Evolutionary conservation across 1,284 basidiomycete genomes (phyloP), one percentile per base, ranked within the genome.

Genomic region (Pseudomicrostroma phylloplanum): DNA sequence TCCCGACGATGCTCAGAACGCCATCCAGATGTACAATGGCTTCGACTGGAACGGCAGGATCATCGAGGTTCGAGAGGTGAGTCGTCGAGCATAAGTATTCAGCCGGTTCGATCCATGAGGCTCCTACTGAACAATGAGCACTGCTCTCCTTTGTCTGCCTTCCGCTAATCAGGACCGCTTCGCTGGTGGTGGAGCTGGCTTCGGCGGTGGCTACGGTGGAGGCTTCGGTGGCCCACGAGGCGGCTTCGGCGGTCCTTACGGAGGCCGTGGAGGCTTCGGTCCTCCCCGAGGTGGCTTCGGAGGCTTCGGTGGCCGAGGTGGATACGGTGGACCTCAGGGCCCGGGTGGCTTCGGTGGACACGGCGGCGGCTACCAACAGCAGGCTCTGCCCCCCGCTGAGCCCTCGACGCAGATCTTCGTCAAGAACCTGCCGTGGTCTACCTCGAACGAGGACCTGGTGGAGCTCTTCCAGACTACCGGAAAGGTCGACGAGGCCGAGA

Each of bases 381-480:
- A 36, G 56, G 54, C 55, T 1, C 60, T 55, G 21, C 61, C 69
- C 23, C 69, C 72, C 8, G 83, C 89, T 0, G 88, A 92, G 71
- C 92, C 93, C 1, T 92, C 88, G 76, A 89, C 91, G 80, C 94
- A 98, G 82, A 96, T 98, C 76, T 90, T 93, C 85, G 93, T 96
- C 72, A 88, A 90, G 81, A 97, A 97, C 80, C 93, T 98, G 19
- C 94, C 94, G 0, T 97, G 92, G 92, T 96, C 92, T 17, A 98
- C 94, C 41, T 91, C 92, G n/a, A 96, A 97, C 80, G 93, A 97
- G 77, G 94, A 98, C 78, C 83, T 98, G 36, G 93, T 97, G 25
- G 94, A 98, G 81, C 82, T 98, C 39, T 98, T 98, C 76, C 93
- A 96, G 82, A 98, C 94, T 39, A 96, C 92, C 1, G 94, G 94